These are phyloP conservation scores for Saccharomyces hybrid DNA, from an alignment of 1,139 yeast genomes.

Conservation along the genomic window DNA sequence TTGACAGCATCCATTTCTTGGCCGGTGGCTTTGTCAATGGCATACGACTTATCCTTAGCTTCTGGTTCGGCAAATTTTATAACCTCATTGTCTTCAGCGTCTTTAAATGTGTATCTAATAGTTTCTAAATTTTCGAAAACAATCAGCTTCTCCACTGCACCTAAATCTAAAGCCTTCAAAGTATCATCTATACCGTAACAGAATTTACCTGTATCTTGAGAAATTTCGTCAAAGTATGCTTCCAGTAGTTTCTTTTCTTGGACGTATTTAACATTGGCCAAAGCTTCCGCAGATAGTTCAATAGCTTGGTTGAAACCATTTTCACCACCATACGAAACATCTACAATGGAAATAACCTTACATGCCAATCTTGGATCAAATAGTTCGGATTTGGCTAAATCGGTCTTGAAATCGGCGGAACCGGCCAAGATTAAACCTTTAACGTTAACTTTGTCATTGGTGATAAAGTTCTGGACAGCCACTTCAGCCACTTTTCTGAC, in stretches of 20 bases:
- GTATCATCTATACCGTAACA: constrained; percentile 98
- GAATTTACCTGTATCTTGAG: constrained; percentile 93
- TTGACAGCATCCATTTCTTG: constrained; percentile 78
- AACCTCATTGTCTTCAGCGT: constrained; percentile 71
- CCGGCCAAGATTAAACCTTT: constrained; percentile 95
- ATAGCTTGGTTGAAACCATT: constrained; percentile 98
- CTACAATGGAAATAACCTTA: constrained; percentile 86
- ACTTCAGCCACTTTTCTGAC: constrained; percentile 97
- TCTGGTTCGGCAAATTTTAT: constrained; percentile 69
- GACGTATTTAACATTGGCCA: constrained; percentile 92
- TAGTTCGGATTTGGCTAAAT: constrained; percentile 83
- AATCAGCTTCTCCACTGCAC: constrained; percentile 89
- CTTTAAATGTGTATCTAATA: constrained; percentile 76
- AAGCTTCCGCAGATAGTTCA: constrained; percentile 92
- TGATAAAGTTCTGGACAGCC: constrained; percentile 93
- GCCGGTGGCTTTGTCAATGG: constrained; percentile 78
- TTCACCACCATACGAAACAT: constrained; percentile 97
- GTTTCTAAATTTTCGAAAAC: constrained; percentile 88
- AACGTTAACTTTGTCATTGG: constrained; percentile 86
- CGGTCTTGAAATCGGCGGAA: constrained; percentile 97
- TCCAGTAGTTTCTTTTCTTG: constrained; percentile 96
- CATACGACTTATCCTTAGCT: constrained; percentile 61
- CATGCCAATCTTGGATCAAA: constrained; percentile 84
- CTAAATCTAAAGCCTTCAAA: constrained; percentile 87
- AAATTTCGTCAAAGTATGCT: constrained; percentile 88